Evolutionary conservation across 805 yeast genomes (phyloP), one percentile per base, ranked within the genome.

Genomic region (Metschnikowia gruessii): DNA sequence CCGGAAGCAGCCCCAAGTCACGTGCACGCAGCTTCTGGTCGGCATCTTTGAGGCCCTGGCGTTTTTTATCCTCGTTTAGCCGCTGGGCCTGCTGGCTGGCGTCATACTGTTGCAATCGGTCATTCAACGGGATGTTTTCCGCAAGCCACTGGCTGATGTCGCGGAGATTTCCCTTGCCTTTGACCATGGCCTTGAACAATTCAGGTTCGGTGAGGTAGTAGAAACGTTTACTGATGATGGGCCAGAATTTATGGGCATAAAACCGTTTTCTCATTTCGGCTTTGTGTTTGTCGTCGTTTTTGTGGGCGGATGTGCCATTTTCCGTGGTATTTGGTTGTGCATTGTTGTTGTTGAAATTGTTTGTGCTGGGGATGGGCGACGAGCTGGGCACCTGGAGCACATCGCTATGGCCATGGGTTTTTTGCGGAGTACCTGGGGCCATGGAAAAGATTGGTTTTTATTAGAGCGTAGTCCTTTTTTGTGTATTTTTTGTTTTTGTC

Each of bases 151-250:
- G 65, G 24, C 68, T 64, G 40, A 71, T 63, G 18, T 68, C 72
- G 33, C 75, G 61, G 22, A 72, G 60, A 38, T 70, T 68, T 6
- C 76, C 76, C 53, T 64, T 69, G 4, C 74, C 74, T 47, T 68
- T 69, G 19, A 69, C 70, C 55, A 72, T 69, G 3, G 71, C 75
- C 45, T 66, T 65, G 54, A 70, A 65, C 30, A 72, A 58, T 45
- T 68, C 75, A 37, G 69, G 63, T 46, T 72, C 76, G n/a, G 57
- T 59, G 26, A 72, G 56, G 46, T 72, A 72, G 52, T 60, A 59
- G 56, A 70, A 72, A 37, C 66, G 53, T 43, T 63, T 62, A 22
- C 63, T 50, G 22, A 72, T 63, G 52, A 70, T 58, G 33, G 69
- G 69, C 58, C 68, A 72, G 58, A 69, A 67, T 42, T 61, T 63